phyloP scores from a whole-genome alignment of 306 rosid genomes.

The Prunus mongolica region DNA sequence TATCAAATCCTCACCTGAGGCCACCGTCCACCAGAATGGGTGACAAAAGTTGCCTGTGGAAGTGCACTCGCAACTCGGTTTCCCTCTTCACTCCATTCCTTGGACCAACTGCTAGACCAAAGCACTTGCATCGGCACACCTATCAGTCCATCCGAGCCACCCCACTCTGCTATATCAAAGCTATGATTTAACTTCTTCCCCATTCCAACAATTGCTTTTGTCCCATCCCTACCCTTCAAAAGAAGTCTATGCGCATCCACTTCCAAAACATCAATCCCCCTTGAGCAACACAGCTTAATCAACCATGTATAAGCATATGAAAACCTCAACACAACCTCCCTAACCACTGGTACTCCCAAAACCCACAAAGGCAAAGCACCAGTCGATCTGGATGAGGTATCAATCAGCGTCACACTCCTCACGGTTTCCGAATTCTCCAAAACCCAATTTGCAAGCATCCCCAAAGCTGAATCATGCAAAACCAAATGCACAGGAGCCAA shows the following conservation, averaged over 20 bases:
- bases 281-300: slow-evolving; percentile 59
- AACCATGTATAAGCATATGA: slow-evolving; percentile 41
- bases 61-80: slow-evolving; percentile 56
- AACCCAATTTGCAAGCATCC: slow-evolving; percentile 64
- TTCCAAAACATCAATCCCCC: slow-evolving; percentile 41
- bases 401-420: slow-evolving; percentile 83
- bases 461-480: slow-evolving; percentile 78
- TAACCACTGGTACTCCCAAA: slow-evolving; percentile 54
- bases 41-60: slow-evolving; percentile 57
- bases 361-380: slow-evolving; percentile 73
- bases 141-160: slow-evolving; percentile 64
- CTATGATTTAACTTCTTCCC: slow-evolving; percentile 73
- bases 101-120: slow-evolving; percentile 77
- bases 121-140: slow-evolving; percentile 66
- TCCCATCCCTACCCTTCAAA: slow-evolving; percentile 64
- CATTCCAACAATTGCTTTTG: slow-evolving; percentile 60
- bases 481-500: slow-evolving; percentile 86
- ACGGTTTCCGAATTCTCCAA: slow-evolving; percentile 51
- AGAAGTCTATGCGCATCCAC: slow-evolving; percentile 65
- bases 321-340: slow-evolving; percentile 66
- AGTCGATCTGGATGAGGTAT: slow-evolving; percentile 30
- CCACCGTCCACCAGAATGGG: slow-evolving; percentile 86
- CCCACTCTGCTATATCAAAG: slow-evolving; percentile 86
- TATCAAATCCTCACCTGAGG: slow-evolving; percentile 65
- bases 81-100: slow-evolving; percentile 84